Base-by-base conservation (phyloP, 2,329 filamentous ascomycete species). In the Dothidotthia symphoricarpi region DNA sequence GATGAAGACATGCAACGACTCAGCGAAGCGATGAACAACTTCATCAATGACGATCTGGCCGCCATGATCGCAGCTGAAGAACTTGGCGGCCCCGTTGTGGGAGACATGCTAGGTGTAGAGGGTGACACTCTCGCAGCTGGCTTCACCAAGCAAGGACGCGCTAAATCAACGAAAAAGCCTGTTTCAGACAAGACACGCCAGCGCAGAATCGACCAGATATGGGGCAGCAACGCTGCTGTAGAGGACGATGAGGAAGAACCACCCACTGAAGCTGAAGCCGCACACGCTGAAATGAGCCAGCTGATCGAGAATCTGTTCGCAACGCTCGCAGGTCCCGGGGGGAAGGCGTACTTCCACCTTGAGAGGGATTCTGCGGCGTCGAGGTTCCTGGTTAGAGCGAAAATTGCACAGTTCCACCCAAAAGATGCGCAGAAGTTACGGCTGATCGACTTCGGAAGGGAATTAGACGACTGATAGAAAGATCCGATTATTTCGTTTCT, bases 11-110 rank as follows among this genome's bases (percentile, higher is more conserved):
- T 82, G 1, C 70, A 72, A 2, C 73, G 69, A 28, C 70, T 93
- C 12, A 77, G 85, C 38, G 76, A 75, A 40, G 74, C 78, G 0
- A 74, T 94, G 38, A 78, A 83, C 47, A 70, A 69, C 12, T 94
- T 94, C 57, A 82, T 91, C 40, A 79, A 86, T 45, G 70, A 80
- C 28, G 76, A 80, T 27, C 74, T 95, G 1, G 85, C 85, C 1
- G 69, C 78, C 3, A 86, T 91, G 80, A 73, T 95, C 28, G 88
- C 87, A 6, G 86, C 86, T 1, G 88, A 94, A 68, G 86, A 89
- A 57, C 74, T 90, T 1, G 88, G 88, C 6, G 88, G 88, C 0
- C 88, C 88, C 0, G 83, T 89, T 9, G 86, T 90, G 1, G 86
- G 88, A 3, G 84, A 88, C 49, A 73, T 83, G 52, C 74, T 85